Evolutionary conservation across 768 basidiomycete genomes (phyloP).

Genomic region (Hericium alpestre): DNA sequence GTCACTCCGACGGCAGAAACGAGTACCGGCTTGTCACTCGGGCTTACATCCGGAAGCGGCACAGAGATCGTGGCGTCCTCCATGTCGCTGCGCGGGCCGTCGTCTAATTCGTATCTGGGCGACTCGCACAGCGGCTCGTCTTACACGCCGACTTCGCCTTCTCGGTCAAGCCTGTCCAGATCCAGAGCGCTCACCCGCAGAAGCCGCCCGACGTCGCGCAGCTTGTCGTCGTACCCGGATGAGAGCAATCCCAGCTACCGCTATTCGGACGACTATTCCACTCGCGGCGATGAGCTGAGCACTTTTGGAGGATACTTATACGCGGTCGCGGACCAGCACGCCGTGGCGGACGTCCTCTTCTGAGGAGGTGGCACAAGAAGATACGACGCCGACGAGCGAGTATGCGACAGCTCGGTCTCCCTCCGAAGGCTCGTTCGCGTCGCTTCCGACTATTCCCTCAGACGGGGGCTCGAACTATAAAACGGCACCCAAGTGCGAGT

Average conservation of each 20-base stretch:
- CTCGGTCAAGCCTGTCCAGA: constrained; percentile 35
- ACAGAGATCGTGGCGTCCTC: constrained; percentile 37
- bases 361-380: constrained; percentile 22
- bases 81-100: constrained; percentile 35
- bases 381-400: constrained; percentile 13
- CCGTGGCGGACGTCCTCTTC: constrained; percentile 20
- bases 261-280: constrained; percentile 16
- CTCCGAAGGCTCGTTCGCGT: constrained; percentile 37
- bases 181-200: constrained; percentile 48
- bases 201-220: constrained; percentile 30
- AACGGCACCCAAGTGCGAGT: constrained; percentile 20
- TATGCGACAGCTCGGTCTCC: constrained; percentile 41
- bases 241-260: constrained; percentile 42
- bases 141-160: constrained; percentile 38
- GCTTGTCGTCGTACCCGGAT: constrained; percentile 34
- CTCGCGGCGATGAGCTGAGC: constrained; percentile 11
- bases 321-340: constrained; percentile 21
- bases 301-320: constrained; percentile 9
- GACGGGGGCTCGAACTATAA: constrained; percentile 15
- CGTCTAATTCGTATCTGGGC: constrained; percentile 45
- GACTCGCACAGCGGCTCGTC: constrained; percentile 36
- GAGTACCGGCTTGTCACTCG: constrained; percentile 23
- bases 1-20: constrained; percentile 19
- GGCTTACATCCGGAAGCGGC: constrained; percentile 28
- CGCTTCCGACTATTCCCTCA: constrained; percentile 51